Evolutionary conservation across 2,329 filamentous ascomycete genomes (phyloP).

Genomic region (Gaeumannomyces tritici): DNA sequence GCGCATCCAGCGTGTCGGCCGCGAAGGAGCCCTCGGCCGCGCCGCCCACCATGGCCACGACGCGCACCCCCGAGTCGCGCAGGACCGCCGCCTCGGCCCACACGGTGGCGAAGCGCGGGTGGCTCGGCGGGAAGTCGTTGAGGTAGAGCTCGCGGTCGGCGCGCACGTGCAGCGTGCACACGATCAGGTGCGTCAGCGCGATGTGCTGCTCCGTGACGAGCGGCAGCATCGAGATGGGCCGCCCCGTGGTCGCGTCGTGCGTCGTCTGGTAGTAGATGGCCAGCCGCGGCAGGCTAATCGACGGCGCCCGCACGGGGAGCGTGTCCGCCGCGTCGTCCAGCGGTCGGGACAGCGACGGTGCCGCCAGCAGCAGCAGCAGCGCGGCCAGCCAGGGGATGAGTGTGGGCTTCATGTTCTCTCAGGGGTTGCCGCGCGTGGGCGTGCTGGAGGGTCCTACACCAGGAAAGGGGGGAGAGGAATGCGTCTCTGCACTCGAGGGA

Average conservation of each 20-base stretch:
- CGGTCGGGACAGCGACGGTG: neutral
- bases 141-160: slow-evolving; percentile 59
- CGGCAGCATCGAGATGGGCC: slow-evolving; percentile 42
- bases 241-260: slow-evolving; percentile 28
- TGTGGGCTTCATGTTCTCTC: neutral
- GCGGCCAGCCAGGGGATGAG: neutral
- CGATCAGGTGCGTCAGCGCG: slow-evolving; percentile 66
- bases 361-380: neutral
- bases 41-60: slow-evolving; percentile 82
- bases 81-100: slow-evolving; percentile 71
- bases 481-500: too few species aligned
- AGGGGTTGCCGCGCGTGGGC: neutral
- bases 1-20: slow-evolving; percentile 36
- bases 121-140: slow-evolving; percentile 67
- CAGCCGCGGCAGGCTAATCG: slow-evolving; percentile 29
- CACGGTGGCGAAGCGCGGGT: slow-evolving; percentile 57
- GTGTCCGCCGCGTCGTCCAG: neutral
- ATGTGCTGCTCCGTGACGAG: slow-evolving; percentile 37
- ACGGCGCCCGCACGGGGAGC: neutral
- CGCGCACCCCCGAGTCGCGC: slow-evolving; percentile 64
- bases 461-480: neutral
- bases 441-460: neutral
- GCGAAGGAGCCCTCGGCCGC: slow-evolving; percentile 67
- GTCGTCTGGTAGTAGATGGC: slow-evolving; percentile 47
- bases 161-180: slow-evolving; percentile 82